Conservation (phyloP, 352 stramenopile genomes). For the Phytophthora crassamura region DNA sequence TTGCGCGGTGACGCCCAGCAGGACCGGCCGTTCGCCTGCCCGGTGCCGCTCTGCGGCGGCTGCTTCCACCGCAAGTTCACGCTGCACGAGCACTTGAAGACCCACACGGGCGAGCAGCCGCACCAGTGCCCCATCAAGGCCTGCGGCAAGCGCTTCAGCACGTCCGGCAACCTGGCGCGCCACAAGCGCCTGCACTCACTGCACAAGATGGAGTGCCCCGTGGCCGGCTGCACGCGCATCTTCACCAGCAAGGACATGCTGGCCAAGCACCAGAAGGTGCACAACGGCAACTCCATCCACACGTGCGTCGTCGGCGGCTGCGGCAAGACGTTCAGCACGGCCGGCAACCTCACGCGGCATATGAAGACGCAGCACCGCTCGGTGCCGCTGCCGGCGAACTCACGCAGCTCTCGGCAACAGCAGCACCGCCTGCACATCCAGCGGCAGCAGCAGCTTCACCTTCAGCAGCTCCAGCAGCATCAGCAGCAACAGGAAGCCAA, state of each 20-base stretch:
- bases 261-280: conserved; percentile 61
- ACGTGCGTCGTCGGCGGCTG: conserved; percentile 57
- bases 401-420: conserved; percentile 21
- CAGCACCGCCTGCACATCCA: conserved; percentile 21
- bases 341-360: conserved; percentile 72
- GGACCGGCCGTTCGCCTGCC: conserved; percentile 42
- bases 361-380: conserved; percentile 67
- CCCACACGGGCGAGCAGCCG: conserved; percentile 81
- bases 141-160: conserved; percentile 65
- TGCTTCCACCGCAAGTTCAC: conserved; percentile 83
- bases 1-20: conserved; percentile 38
- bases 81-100: conserved; percentile 82
- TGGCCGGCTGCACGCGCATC: conserved; percentile 52
- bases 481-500: conserved; percentile 27
- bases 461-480: too few species aligned
- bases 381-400: conserved; percentile 20
- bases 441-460: too few species aligned
- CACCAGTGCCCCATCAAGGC: conserved; percentile 62
- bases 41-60: conserved; percentile 46
- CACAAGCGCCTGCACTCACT: conserved; percentile 73
- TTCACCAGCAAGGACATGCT: conserved; percentile 71
- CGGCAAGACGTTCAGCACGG: conserved; percentile 72
- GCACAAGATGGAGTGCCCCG: conserved; percentile 65
- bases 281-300: conserved; percentile 60
- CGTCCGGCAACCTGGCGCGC: conserved; percentile 62